Conservation (phyloP, 768 basidiomycete species). For the Collybiopsis luxurians region DNA sequence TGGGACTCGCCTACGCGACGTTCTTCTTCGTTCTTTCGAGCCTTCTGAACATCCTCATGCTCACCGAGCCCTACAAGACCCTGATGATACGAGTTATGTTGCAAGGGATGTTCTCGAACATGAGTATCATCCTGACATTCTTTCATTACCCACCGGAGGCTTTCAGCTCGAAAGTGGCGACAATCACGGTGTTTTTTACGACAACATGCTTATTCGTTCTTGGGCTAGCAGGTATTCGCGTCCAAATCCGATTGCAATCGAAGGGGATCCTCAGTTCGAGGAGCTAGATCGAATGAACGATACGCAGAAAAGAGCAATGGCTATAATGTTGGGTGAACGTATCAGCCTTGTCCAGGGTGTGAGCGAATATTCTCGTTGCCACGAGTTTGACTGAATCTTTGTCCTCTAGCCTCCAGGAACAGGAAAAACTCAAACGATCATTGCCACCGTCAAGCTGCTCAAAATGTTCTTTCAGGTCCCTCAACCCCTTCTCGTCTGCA, state of each 20-base stretch:
- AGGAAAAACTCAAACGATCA: slow-evolving; percentile 90
- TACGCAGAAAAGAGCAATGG: slow-evolving; percentile 81
- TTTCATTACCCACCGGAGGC: slow-evolving; percentile 3
- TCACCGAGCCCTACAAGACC: slow-evolving; percentile 32
- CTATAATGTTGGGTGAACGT: slow-evolving; percentile 79
- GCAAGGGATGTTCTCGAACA: slow-evolving; percentile 37
- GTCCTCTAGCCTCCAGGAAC: slow-evolving; percentile 77
- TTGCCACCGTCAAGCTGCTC: slow-evolving; percentile 78
- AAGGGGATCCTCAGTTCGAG: slow-evolving; percentile 72
- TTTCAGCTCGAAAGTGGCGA: not conserved
- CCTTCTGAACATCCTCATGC: slow-evolving; percentile 25
- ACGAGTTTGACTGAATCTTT: slow-evolving; percentile 1
- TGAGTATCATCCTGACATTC: slow-evolving; percentile 9
- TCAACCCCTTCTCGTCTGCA: slow-evolving; percentile 85
- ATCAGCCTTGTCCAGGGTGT: slow-evolving; percentile 88
- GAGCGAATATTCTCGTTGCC: slow-evolving; percentile 23
- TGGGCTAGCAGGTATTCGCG: slow-evolving; percentile 74
- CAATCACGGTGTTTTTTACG: slow-evolving; percentile 52
- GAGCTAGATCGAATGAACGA: slow-evolving; percentile 59
- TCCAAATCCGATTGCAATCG: slow-evolving; percentile 57
- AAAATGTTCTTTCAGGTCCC: slow-evolving; percentile 84
- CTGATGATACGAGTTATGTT: slow-evolving; percentile 37
- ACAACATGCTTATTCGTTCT: slow-evolving; percentile 75
- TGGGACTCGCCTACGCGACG: slow-evolving; percentile 73
- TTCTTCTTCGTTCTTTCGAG: slow-evolving; percentile 59